Evolutionary conservation across 139 green algal genomes (phyloP), one percentile per base, ranked within the genome.

Genomic region (Closterium sp.): DNA sequence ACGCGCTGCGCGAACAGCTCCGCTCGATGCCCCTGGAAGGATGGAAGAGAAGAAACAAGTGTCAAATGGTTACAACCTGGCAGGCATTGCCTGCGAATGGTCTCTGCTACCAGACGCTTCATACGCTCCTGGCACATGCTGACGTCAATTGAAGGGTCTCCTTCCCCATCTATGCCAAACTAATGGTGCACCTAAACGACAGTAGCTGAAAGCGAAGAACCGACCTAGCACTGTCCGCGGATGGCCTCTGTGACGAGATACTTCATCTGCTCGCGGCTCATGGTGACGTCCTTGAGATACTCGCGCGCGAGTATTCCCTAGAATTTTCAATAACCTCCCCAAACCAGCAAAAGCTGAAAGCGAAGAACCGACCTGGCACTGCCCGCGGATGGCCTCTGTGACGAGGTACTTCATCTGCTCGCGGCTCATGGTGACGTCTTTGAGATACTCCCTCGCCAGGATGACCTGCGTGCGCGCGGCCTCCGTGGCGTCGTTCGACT

Each of bases 321-420:
- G 4, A 50, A 86, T 50, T 50, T 9, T 50, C 38, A 27, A 79
- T 27, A 79, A 79, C 62, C 17, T 27, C 19, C 24, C 13, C 17
- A 79, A 88, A 88, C 17, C 85, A 28, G 19, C 13, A 28, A 10
- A 88, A 31, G 85, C 10, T 22, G 85, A 13, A 32, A 28, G 24
- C 32, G 30, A 5, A 4, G 32, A 38, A 92, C 62, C 62, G 27
- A 94, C 92, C 94, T 97, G 94, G 86, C 98, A 96, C n/a, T 95
- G 95, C 24, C 98, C 98, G 27, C 98, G 96, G 21, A 96, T 92
- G 19, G 97, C 96, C 95, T 99, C 98, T 92, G 97, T 96, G 84
- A 99, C 98, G 31, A 99, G 94, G 92, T 99, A 99, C 88, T 96
- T 94, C 30, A 99, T 92, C 96, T 99, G 98, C 93, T 99, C 97